These are phyloP conservation scores for Helichrysum umbraculigerum DNA, from an alignment of 129 eudicot species.

Conservation along the genomic window DNA sequence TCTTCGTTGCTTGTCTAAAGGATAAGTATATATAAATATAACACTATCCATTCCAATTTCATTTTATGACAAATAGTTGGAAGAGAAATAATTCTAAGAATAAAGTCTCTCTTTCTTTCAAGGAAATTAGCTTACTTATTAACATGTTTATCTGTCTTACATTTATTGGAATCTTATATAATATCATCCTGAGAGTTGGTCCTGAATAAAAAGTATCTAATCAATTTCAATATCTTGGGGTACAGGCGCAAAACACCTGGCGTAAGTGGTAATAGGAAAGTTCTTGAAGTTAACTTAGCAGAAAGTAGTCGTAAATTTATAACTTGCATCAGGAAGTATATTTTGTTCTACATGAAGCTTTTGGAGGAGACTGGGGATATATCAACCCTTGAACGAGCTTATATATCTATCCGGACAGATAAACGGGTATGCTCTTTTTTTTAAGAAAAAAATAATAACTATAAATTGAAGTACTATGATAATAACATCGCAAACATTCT, in stretches of 20 bases:
- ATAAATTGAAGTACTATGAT: slow-evolving; percentile 14
- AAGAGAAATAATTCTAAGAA: neutral
- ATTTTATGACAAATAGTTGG: slow-evolving; percentile 2
- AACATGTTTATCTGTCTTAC: slow-evolving; percentile 1
- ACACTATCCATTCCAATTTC: neutral
- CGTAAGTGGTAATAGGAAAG: slow-evolving; percentile 62
- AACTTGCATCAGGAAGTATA: slow-evolving; percentile 93
- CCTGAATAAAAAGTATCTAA: slow-evolving; percentile 1
- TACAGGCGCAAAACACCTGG: slow-evolving; percentile 88
- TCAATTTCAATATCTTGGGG: slow-evolving; percentile 22
- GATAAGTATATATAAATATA: neutral
- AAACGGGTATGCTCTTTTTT: slow-evolving; percentile 65
- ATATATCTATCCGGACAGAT: slow-evolving; percentile 79
- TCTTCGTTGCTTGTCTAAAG: neutral
- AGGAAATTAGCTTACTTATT: neutral
- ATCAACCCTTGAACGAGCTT: slow-evolving; percentile 89
- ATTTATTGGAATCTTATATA: slow-evolving; percentile 1
- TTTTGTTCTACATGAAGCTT: slow-evolving; percentile 75
- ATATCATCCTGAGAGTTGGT: slow-evolving; percentile 13
- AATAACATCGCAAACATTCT: neutral
- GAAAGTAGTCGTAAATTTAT: slow-evolving; percentile 97
- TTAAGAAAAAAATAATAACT: neutral
- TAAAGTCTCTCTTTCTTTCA: neutral
- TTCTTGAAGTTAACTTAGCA: slow-evolving; percentile 89
- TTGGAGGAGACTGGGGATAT: slow-evolving; percentile 84